phyloP scores from a whole-genome alignment of 2,329 filamentous ascomycete genomes.

The Immersiporthe knoxdaviesiana region DNA sequence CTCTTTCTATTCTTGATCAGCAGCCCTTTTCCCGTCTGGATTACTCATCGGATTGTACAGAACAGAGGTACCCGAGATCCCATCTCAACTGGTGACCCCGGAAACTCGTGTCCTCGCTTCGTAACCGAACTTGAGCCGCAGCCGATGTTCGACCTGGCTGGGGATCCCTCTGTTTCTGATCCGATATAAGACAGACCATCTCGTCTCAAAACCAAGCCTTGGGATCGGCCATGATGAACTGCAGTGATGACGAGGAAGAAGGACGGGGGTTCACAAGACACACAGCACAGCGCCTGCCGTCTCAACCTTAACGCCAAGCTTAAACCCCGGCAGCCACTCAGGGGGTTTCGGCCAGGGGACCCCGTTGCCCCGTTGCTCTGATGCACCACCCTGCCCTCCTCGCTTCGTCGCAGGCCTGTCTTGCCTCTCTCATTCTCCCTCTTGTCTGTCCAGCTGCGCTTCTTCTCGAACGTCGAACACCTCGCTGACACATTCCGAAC shows the following conservation, averaged over 20 bases:
- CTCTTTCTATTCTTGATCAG: background rate
- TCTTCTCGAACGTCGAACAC: background rate
- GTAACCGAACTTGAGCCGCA: background rate
- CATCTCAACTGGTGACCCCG: background rate
- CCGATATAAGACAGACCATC: background rate
- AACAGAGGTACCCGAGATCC: background rate
- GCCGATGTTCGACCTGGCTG: background rate
- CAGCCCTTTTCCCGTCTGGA: too few species aligned
- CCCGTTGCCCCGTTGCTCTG: background rate
- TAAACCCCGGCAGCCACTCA: constrained; percentile 19
- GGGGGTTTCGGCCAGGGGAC: constrained; percentile 3
- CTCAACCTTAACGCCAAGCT: constrained; percentile 24
- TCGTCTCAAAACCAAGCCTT: background rate
- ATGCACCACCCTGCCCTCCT: background rate
- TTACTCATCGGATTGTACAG: background rate
- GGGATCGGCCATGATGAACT: background rate
- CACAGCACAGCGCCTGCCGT: constrained; percentile 3
- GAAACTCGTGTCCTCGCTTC: background rate
- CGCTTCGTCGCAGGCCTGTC: background rate
- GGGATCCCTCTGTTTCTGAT: background rate
- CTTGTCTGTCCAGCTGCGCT: background rate
- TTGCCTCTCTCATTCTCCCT: too few species aligned
- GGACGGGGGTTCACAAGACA: constrained; percentile 4
- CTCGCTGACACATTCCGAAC: background rate
- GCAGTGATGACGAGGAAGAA: background rate